Base-by-base conservation (phyloP, 306 rosid species). In the Prosopis cineraria region DNA sequence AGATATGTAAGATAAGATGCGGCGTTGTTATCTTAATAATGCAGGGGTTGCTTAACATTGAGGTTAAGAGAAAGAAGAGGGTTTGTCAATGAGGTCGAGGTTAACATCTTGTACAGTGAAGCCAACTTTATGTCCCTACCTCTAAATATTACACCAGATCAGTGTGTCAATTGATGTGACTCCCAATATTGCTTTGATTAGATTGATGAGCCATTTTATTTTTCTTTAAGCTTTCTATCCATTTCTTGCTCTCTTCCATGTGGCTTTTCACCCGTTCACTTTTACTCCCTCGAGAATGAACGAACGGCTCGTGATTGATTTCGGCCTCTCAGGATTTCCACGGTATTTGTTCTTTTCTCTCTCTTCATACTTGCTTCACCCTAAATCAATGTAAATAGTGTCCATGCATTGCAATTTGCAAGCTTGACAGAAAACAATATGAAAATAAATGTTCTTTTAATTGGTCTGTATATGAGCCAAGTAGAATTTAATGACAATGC, bases 41-140 rank as follows among this genome's bases (percentile, higher is more conserved):
- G 72, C 22, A 66, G 1, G 3, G 43, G 27, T 87, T 83, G 85
- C 88, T 83, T 87, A 79, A 83, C 19, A 50, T 70, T 41, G 65
- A 82, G 78, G 83, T 75, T 59, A 56, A 40, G 63, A 64, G 82
- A 74, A 80, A 34, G 24, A 7, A 20, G 36, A 41, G 34, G 37
- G 36, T 37, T 13, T 60, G 41, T 62, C 76, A 59, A 77, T 67
- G 65, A 80, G 69, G 64, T 77, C 48, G 65, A 84, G 69, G 79
- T 75, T 74, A 74, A 77, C 80, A 7, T 52, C 59, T 5, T 73
- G 29, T 36, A 36, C 0, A 36, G 70, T 19, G 70, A 8, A 34
- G 29, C 44, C 17, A 64, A 19, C 48, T 37, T 66, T 39, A n/a
- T 65, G 70, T 66, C 48, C 31, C 70, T 39, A 39, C 71, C 19